Conservation (phyloP, 192 early-diverging fungal genomes). For the Fimicolochytrium jonesii region DNA sequence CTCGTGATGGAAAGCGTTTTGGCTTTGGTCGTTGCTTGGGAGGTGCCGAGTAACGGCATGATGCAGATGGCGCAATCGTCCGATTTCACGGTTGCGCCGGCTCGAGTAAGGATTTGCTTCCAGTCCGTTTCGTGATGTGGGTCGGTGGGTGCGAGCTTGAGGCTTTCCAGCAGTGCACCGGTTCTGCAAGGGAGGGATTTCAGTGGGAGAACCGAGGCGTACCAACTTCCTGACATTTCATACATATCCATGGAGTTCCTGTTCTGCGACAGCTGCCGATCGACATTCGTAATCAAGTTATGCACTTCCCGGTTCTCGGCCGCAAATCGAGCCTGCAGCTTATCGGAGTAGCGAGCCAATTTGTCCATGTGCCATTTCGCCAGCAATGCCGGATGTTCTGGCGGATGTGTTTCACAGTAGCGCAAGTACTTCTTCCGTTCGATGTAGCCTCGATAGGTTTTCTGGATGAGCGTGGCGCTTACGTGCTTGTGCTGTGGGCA, state of each 20-base stretch:
- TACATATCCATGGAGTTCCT: background rate
- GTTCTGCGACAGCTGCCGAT: background rate
- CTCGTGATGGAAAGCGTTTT: conserved; percentile 12
- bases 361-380: conserved; percentile 21
- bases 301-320: background rate
- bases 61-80: conserved; percentile 24
- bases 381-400: conserved; percentile 3
- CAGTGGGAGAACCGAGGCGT: no score
- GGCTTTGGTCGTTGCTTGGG: background rate
- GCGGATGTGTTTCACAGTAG: background rate
- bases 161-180: background rate
- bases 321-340: background rate
- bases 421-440: background rate
- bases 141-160: background rate
- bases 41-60: background rate
- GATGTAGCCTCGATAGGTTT: conserved; percentile 10
- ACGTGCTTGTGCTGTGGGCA: background rate
- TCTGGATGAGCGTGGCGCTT: background rate
- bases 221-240: background rate
- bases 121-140: background rate
- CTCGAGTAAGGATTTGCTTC: background rate
- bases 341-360: background rate
- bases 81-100: background rate
- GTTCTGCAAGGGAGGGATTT: no score
- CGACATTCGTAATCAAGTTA: background rate